Conservation (phyloP, 345 rosid genomes). For the Cardamine occulta region DNA sequence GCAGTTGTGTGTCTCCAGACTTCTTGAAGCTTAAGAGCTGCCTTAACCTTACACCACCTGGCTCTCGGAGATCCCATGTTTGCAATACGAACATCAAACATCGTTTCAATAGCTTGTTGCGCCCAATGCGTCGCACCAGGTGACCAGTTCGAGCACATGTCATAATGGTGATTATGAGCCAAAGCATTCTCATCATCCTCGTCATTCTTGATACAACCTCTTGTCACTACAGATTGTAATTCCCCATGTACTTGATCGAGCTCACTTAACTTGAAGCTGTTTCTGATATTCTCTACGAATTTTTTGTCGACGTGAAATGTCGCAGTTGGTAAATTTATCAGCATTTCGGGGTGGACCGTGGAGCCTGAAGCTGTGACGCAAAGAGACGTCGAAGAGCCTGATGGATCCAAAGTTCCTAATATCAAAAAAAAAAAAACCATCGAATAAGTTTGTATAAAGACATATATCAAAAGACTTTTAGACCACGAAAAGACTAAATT, state of each 20-base stretch:
- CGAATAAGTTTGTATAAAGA: background rate
- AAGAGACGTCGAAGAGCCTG: constrained; percentile 16
- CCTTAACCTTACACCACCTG: constrained; percentile 76
- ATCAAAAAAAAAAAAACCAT: background rate
- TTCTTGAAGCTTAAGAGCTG: constrained; percentile 53
- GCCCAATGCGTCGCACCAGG: constrained; percentile 42
- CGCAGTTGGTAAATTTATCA: constrained; percentile 29
- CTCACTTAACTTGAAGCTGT: constrained; percentile 29
- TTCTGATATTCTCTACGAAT: constrained; percentile 3
- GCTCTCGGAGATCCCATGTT: constrained; percentile 49
- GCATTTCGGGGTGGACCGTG: constrained; percentile 44
- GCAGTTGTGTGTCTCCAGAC: constrained; percentile 40
- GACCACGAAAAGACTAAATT: background rate
- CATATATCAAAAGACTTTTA: background rate
- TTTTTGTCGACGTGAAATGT: constrained; percentile 34
- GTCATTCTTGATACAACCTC: background rate
- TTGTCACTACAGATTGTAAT: constrained; percentile 18
- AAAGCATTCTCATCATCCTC: constrained; percentile 36
- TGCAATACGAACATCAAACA: constrained; percentile 35
- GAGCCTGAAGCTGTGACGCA: background rate
- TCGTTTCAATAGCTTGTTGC: constrained; percentile 30
- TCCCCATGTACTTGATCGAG: constrained; percentile 2
- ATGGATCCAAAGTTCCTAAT: constrained; percentile 17
- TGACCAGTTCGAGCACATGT: constrained; percentile 40
- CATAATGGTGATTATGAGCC: constrained; percentile 37